Evolutionary conservation across 2,329 filamentous ascomycete species (phyloP).

Genomic region (Verticillium klebahnii): DNA sequence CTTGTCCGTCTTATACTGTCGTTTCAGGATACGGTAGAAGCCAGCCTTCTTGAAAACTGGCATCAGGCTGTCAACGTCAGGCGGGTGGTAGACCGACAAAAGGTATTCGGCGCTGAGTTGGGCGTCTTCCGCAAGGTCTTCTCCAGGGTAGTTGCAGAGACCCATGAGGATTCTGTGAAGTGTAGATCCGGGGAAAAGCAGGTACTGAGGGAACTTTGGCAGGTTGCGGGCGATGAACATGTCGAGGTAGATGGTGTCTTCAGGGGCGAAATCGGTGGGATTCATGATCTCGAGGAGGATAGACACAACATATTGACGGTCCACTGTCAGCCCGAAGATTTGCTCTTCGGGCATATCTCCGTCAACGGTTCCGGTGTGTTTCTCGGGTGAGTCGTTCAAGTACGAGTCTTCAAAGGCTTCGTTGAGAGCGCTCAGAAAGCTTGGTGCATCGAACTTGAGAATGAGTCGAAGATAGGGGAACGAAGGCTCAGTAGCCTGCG

Average conservation of each 20-base stretch:
- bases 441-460: slow-evolving; percentile 82
- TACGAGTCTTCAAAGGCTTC: slow-evolving; percentile 96
- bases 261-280: slow-evolving; percentile 64
- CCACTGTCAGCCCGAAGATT: slow-evolving; percentile 67
- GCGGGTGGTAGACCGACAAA: slow-evolving; percentile 86
- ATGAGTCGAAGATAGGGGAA: slow-evolving; percentile 84
- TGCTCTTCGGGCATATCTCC: slow-evolving; percentile 59
- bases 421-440: slow-evolving; percentile 91
- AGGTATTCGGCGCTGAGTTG: slow-evolving; percentile 97
- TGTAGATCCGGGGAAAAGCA: slow-evolving; percentile 82
- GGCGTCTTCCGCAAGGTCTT: slow-evolving; percentile 83
- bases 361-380: slow-evolving; percentile 46
- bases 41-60: slow-evolving; percentile 72
- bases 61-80: slow-evolving; percentile 72
- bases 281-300: slow-evolving; percentile 91
- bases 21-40: slow-evolving; percentile 90
- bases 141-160: slow-evolving; percentile 77
- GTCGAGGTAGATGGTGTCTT: slow-evolving; percentile 90
- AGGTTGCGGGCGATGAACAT: slow-evolving; percentile 98
- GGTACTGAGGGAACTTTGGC: slow-evolving; percentile 94
- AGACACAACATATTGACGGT: slow-evolving; percentile 87
- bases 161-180: slow-evolving; percentile 76
- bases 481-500: slow-evolving; percentile 58
- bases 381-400: slow-evolving; percentile 73
- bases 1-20: slow-evolving; percentile 74